Conservation (phyloP, 768 basidiomycete species). For the Tricholoma hemisulphureum region DNA sequence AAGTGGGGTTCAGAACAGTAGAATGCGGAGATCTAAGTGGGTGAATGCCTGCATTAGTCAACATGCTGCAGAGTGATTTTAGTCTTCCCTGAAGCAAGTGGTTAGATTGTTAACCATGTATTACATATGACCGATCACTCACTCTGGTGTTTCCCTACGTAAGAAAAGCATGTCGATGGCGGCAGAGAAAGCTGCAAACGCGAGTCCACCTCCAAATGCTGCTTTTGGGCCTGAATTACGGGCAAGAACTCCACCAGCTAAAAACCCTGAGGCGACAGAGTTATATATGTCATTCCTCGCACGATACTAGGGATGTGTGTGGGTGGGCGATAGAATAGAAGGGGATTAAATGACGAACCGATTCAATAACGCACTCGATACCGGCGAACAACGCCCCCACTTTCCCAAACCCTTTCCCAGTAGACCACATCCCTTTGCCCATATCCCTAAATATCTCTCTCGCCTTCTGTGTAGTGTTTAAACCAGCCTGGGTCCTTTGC, state of each 20-base stretch:
- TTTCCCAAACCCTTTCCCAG: slow-evolving; percentile 90
- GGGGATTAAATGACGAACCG: slow-evolving; percentile 51
- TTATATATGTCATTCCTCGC: slow-evolving; percentile 96
- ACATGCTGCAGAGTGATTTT: slow-evolving; percentile 28
- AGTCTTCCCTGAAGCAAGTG: slow-evolving; percentile 47
- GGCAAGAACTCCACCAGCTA: slow-evolving; percentile 86
- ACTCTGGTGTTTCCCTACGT: slow-evolving; percentile 80
- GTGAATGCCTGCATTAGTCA: slow-evolving; percentile 23
- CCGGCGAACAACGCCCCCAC: slow-evolving; percentile 95
- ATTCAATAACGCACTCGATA: slow-evolving; percentile 93
- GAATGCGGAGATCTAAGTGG: slow-evolving; percentile 20
- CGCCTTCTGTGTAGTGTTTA: slow-evolving; percentile 75
- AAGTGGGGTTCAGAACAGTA: slow-evolving; percentile 9
- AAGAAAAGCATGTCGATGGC: slow-evolving; percentile 81
- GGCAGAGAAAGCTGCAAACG: slow-evolving; percentile 91
- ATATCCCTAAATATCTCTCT: slow-evolving; percentile 88
- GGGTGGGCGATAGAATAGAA: not conserved
- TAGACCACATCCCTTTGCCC: slow-evolving; percentile 88
- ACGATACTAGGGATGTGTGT: slow-evolving; percentile 64
- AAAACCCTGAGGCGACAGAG: slow-evolving; percentile 81
- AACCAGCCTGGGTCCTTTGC: slow-evolving; percentile 51
- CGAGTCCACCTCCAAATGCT: slow-evolving; percentile 82
- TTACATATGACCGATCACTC: slow-evolving; percentile 26
- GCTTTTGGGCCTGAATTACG: slow-evolving; percentile 85
- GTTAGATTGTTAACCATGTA: not conserved